Evolutionary conservation across 495 filamentous ascomycete species (phyloP), one percentile per base, ranked within the genome.

Genomic region (Lentithecium fluviatile): DNA sequence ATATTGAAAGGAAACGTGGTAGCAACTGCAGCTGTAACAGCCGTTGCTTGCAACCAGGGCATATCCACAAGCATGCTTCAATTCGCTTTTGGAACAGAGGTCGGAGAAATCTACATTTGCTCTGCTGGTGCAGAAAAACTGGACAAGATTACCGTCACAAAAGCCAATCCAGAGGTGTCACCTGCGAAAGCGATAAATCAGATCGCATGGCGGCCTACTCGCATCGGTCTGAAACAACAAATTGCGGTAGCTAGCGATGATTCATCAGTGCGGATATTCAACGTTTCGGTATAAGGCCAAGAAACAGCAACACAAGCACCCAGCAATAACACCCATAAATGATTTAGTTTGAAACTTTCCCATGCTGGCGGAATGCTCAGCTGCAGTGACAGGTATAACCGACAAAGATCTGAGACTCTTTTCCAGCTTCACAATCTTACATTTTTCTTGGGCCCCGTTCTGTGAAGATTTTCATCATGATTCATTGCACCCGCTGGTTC

Each of bases 161-260:
- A 54, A n/a, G 26, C 71, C 32, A 60, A 63, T 56, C 69, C 42
- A 59, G 70, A 58, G 72, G 67, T 66, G 8, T 24, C 38, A 5
- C 83, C 92, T 1, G 86, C 87, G 13, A 91, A 82, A 73, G 77
- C 86, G 6, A 83, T 96, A 56, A 85, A 86, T 51, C 82, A 88
- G 70, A 73, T 96, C 42, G 78, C 83, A 32, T 96, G 92, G 92
- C 80, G 85, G 45, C 91, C 90, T n/a, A n/a, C 23, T 15, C 34
- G 17, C 19, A 56, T 71, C 24, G 61, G 36, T 43, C 25, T 68
- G 29, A 21, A 56, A 51, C 24, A 45, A 53, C 81, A 89, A 70
- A 75, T 95, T 64, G 90, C 88, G 6, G 80, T 95, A 58, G 86
- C 87, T 40, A 92, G 90, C 58, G 90, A 93, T 70, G 92, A 97